phyloP scores from a whole-genome alignment of 106 monocot species.

The Platanthera zijinensis region DNA sequence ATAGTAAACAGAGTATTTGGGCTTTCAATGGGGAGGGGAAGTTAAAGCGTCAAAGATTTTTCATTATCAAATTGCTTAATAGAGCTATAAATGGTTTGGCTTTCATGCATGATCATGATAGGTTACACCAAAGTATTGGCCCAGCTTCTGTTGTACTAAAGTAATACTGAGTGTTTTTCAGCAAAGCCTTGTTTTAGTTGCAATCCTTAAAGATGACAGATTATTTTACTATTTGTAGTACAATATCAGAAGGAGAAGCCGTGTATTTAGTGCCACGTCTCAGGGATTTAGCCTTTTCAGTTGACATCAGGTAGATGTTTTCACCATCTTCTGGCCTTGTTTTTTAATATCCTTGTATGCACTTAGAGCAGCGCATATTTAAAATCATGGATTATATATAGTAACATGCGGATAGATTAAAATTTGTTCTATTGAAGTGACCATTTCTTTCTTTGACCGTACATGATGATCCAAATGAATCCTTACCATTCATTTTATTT shows the following conservation, averaged over 20 bases:
- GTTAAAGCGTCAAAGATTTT: conserved; percentile 49
- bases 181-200: neutral
- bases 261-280: conserved; percentile 67
- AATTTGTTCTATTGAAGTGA: neutral
- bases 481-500: neutral
- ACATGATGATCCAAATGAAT: neutral
- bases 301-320: conserved; percentile 57
- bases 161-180: conserved; percentile 28
- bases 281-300: conserved; percentile 93
- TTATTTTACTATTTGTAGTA: conserved; percentile 35
- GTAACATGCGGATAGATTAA: neutral
- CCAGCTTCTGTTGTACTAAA: conserved; percentile 92
- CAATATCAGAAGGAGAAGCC: conserved; percentile 58
- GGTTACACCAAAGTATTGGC: conserved; percentile 92
- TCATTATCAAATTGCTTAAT: conserved; percentile 71
- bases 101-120: conserved; percentile 76
- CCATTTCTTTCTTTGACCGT: neutral
- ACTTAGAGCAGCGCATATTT: neutral
- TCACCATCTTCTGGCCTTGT: neutral
- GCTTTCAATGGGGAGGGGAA: conserved; percentile 42
- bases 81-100: conserved; percentile 73
- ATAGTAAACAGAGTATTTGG: conserved; percentile 33
- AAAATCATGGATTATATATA: neutral
- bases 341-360: neutral
- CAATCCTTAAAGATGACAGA: neutral